Evolutionary conservation across 495 filamentous ascomycete species (phyloP).

Genomic region (Aspergillus mulundensis): DNA sequence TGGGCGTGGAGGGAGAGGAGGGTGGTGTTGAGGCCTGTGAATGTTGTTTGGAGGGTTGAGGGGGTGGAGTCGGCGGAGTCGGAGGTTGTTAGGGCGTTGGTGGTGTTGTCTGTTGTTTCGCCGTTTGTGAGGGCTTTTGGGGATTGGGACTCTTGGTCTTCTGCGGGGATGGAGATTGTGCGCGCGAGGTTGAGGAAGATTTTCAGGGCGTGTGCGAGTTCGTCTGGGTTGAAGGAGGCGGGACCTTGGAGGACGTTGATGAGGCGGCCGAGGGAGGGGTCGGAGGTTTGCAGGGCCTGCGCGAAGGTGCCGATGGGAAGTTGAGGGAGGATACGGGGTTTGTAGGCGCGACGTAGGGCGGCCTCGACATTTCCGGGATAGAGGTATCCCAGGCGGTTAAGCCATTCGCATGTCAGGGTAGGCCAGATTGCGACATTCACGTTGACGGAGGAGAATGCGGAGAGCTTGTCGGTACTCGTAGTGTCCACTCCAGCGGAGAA

Average conservation of each 20-base stretch:
- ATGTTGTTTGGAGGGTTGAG: conserved; percentile 29
- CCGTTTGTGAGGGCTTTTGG: conserved; percentile 31
- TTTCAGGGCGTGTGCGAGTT: conserved; percentile 41
- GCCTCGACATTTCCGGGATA: conserved; percentile 57
- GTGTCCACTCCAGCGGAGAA: conserved; percentile 38
- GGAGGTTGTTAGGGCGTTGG: not conserved
- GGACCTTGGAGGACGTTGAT: conserved; percentile 48
- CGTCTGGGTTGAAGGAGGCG: conserved; percentile 38
- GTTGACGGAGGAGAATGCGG: conserved; percentile 25
- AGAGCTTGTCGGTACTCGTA: conserved; percentile 14
- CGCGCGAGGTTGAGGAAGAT: conserved; percentile 37
- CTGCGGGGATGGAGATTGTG: conserved; percentile 23
- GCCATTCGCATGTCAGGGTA: conserved; percentile 53
- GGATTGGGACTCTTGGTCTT: conserved; percentile 15
- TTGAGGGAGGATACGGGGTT: conserved; percentile 37
- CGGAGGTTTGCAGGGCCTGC: conserved; percentile 53
- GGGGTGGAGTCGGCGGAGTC: conserved; percentile 2
- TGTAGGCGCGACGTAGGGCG: conserved; percentile 49
- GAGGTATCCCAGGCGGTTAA: conserved; percentile 60
- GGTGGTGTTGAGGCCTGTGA: conserved; percentile 37
- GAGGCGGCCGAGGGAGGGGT: conserved; percentile 57
- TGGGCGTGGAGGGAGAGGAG: conserved; percentile 65
- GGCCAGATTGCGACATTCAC: conserved; percentile 50
- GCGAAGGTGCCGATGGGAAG: conserved; percentile 57
- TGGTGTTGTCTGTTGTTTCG: conserved; percentile 25